Evolutionary conservation across 805 yeast genomes (phyloP), one percentile per base, ranked within the genome.

Genomic region (Cyberlindnera xylosilytica): DNA sequence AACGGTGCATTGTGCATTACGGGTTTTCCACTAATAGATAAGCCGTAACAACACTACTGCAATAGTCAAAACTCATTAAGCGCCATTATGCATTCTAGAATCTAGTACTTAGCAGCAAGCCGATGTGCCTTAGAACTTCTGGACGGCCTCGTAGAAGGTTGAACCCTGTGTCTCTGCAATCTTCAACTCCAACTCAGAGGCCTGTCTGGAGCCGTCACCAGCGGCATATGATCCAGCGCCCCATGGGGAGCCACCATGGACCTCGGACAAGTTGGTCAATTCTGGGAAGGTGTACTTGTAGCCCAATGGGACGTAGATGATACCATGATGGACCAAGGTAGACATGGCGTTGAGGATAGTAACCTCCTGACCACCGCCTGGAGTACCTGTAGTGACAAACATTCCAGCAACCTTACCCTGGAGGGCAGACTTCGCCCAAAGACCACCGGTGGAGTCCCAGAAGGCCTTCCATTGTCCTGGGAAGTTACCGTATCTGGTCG

Each of bases 191-290:
- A 83, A 66, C 16, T 68, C 73, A 33, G 80, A 54, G 26, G 88
- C 83, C 54, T 70, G 68, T 69, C 95, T 79, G 7, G 85, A 75
- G 38, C 95, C 95, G 58, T 83, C 91, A 39, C 74, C 70, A 38
- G 79, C 86, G 23, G 95, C 89, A 56, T 74, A 70, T 29, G 86
- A 68, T 53, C 95, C 95, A 26, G 95, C 84, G 62, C 95, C 96
- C 88, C 89, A 87, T 35, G 95, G 78, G 18, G 89, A 76, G 42
- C 85, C 86, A 51, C 95, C 95, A 60, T 83, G 95, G 38, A 78
- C 72, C 66, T 84, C 88, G 3, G 72, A 76, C 34, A 81, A 56
- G 64, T 71, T 72, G 33, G 84, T 65, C 50, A 81, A 56, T 52
- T 73, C 72, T 10, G 74, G 72, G 63, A 81, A 81, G 4, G 74